These are phyloP conservation scores for Pythium guiyangense DNA, from an alignment of 352 stramenopile species.

Conservation along the genomic window DNA sequence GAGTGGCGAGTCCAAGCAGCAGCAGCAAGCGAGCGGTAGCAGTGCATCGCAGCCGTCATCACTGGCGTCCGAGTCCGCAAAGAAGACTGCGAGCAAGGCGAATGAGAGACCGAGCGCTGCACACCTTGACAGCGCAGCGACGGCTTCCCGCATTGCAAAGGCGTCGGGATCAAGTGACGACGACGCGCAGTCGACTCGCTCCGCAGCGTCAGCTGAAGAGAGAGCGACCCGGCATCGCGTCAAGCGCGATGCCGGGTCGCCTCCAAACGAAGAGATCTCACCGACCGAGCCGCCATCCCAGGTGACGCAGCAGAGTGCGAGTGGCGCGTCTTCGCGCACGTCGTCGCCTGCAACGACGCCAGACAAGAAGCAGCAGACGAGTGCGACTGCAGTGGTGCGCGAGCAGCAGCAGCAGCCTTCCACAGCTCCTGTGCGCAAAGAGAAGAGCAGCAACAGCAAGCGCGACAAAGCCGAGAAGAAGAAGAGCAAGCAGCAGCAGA, in stretches of 20 bases:
- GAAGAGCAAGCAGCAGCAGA: constrained; percentile 20
- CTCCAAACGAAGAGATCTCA: constrained; percentile 14
- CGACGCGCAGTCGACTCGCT: neutral
- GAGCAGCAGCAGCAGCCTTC: neutral
- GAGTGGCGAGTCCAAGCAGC: no score
- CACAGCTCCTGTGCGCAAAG: constrained; percentile 24
- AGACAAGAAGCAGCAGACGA: constrained; percentile 1
- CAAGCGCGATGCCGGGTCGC: neutral
- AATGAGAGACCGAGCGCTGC: neutral
- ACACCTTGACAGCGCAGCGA: no score
- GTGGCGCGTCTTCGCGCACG: neutral
- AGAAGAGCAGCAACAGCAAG: constrained; percentile 22
- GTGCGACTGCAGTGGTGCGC: neutral
- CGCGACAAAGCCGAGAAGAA: constrained; percentile 38
- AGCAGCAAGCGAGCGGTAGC: no score
- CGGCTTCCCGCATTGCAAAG: no score
- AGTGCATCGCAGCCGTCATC: neutral
- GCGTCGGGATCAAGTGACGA: neutral
- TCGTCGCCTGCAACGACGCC: neutral
- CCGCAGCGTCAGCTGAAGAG: neutral
- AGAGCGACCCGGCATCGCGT: neutral
- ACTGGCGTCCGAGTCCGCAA: neutral
- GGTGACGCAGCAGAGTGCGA: neutral
- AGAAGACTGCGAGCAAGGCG: neutral
- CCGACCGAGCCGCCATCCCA: constrained; percentile 4